Conservation (phyloP, 2,329 filamentous ascomycete species). For the Lasiodiplodia gonubiensis region DNA sequence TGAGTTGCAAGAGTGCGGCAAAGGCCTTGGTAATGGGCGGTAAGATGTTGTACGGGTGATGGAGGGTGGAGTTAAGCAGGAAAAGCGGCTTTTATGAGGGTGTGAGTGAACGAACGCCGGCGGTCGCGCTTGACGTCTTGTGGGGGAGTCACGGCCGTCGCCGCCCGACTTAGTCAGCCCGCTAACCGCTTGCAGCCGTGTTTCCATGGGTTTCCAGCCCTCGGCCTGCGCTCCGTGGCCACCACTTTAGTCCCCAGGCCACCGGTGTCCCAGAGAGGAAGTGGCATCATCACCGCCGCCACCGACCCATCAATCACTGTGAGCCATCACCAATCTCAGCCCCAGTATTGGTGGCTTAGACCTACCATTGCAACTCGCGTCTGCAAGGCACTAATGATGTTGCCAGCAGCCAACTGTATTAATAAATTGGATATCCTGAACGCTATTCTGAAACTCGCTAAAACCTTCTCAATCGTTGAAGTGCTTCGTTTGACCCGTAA, state of each 20-base stretch:
- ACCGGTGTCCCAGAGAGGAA: constrained; percentile 17
- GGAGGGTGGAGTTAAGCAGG: constrained; percentile 14
- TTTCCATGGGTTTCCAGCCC: constrained; percentile 25
- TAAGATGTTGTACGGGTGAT: not conserved
- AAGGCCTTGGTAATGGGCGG: not conserved
- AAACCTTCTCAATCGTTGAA: not conserved
- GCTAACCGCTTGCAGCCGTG: constrained; percentile 6
- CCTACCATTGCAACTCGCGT: too few species aligned
- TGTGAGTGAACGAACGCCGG: constrained; percentile 6
- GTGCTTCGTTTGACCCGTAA: not conserved
- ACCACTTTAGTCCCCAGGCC: not conserved
- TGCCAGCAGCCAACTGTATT: not conserved
- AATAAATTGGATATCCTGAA: constrained; percentile 9
- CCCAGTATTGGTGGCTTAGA: not conserved
- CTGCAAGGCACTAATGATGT: not conserved
- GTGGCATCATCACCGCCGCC: not conserved
- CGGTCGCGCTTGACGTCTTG: constrained; percentile 26
- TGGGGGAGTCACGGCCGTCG: constrained; percentile 26
- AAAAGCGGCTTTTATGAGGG: constrained; percentile 27
- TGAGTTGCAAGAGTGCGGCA: not conserved
- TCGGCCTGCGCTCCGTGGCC: constrained; percentile 3
- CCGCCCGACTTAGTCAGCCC: constrained; percentile 21
- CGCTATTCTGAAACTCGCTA: constrained; percentile 5
- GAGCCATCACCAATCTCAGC: not conserved
- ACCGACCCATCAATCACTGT: not conserved